Evolutionary conservation across 306 rosid genomes (phyloP), one percentile per base, ranked within the genome.

Genomic region (Cucumis cinereus): DNA sequence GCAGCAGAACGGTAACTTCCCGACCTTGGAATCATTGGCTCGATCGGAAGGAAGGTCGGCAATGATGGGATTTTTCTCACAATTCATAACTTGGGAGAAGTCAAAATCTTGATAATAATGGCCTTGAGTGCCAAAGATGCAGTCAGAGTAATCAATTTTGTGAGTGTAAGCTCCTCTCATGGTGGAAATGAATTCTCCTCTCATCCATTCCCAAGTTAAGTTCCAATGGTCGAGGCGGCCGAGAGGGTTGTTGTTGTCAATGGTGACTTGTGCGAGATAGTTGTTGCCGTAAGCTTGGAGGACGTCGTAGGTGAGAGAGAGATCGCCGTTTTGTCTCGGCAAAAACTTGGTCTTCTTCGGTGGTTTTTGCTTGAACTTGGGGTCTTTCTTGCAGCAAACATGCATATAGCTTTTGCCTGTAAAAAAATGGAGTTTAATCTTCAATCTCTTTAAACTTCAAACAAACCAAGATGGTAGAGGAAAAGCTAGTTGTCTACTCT

Each of bases 171-270:
- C 96, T 5, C 98, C 97, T 86, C 91, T 86, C 82, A 88, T 81
- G 62, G 73, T 71, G 77, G 70, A 73, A 23, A 93, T 93, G 87
- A 93, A 91, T 80, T 93, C 98, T 7, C 96, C 97, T 1, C 74
- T 77, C 77, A 77, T 87, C 98, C 98, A 93, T 55, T 93, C 96
- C 92, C 93, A 93, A 8, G 98, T 86, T 6, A 93, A 8, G 79
- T 93, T 93, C 97, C 98, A 91, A 22, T 87, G 96, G 61, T 93
- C 98, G 0, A 93, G 93, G 14, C 98, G 90, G 24, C 97, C 96
- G 1, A 93, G 55, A 0, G 97, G 92, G 81, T 90, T 85, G 59
- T 74, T 20, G 86, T 91, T 88, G 59, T 93, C 97, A 2, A 93
- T 82, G 58, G 89, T 91, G 0, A 93, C 83, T 47, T 93, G 94